Percentiles rank a stretch among this genome's conserved stretches.
These are phyloP conservation scores for Mycena metata DNA, from an alignment of 768 basidiomycete genomes.

Conservation along the genomic window DNA sequence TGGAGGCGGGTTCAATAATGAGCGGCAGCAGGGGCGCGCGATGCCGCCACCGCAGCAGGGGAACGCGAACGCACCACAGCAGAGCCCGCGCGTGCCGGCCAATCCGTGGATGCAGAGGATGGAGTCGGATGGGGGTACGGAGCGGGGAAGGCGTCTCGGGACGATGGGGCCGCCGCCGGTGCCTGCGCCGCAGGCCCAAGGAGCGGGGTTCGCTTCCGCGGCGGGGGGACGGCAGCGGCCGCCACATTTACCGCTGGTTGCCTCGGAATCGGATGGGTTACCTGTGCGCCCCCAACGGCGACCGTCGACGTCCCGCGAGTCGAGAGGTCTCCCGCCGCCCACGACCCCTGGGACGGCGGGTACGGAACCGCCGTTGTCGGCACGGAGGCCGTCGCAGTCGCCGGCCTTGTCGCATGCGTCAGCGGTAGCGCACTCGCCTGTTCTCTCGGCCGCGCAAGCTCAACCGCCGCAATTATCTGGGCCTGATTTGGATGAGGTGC, in stretches of 20 bases:
- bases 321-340: constrained; percentile 49
- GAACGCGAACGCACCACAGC: constrained; percentile 27
- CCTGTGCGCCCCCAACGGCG: constrained; percentile 41
- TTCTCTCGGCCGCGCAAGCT: constrained; percentile 14
- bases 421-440: constrained; percentile 53
- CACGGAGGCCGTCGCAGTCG: constrained; percentile 57
- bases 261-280: constrained; percentile 38
- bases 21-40: constrained; percentile 43
- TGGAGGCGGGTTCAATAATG: constrained; percentile 26
- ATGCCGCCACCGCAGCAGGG: constrained; percentile 52
- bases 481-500: constrained; percentile 72
- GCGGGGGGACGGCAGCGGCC: constrained; percentile 64
- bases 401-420: constrained; percentile 60
- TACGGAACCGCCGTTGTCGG: constrained; percentile 44
- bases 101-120: constrained; percentile 40
- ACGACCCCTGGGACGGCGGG: constrained; percentile 42
- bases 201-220: neutral
- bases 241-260: constrained; percentile 63
- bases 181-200: constrained; percentile 44
- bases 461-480: constrained; percentile 47
- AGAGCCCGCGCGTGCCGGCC: constrained; percentile 20
- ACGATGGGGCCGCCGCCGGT: constrained; percentile 69
- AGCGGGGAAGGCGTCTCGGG: constrained; percentile 54
- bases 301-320: constrained; percentile 61
- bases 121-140: constrained; percentile 46